Percentiles rank a stretch among this genome's conserved stretches.
These are phyloP conservation scores for Aureobasidium musti DNA, from an alignment of 2,329 filamentous ascomycete genomes.

Conservation along the genomic window DNA sequence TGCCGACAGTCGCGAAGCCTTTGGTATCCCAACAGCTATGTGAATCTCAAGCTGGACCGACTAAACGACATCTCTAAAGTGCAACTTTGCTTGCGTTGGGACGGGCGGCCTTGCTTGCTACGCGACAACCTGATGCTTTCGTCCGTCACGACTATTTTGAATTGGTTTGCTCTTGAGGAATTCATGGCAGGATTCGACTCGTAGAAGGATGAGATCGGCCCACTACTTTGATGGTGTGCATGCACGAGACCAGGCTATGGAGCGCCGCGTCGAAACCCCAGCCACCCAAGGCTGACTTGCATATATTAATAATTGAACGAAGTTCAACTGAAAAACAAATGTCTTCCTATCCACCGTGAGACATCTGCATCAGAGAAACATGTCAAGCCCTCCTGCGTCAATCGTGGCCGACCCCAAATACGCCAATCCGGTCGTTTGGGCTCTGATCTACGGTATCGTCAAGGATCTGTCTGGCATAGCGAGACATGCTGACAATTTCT, in stretches of 20 bases:
- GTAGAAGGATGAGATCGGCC: not conserved
- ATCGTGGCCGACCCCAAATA: not conserved
- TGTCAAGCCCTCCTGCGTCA: not conserved
- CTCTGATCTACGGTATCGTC: conserved; percentile 2
- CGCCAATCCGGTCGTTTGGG: not conserved
- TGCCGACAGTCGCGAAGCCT: not conserved
- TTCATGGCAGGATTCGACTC: too few species aligned
- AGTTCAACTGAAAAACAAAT: too few species aligned
- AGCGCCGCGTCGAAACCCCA: conserved; percentile 7
- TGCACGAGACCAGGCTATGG: conserved; percentile 8
- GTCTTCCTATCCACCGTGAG: not conserved
- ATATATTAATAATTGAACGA: conserved; percentile 4
- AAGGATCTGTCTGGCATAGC: too few species aligned
- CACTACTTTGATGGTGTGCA: not conserved
- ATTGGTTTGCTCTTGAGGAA: too few species aligned
- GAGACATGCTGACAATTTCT: too few species aligned
- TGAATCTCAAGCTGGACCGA: too few species aligned
- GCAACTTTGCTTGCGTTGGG: too few species aligned
- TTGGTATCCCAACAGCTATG: not conserved
- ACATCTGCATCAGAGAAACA: not conserved
- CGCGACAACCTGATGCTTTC: too few species aligned
- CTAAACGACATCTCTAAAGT: too few species aligned
- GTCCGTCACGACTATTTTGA: too few species aligned
- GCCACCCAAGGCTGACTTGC: conserved; percentile 23
- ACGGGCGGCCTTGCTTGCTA: too few species aligned